Conservation (phyloP, 1,284 basidiomycete species). For the Malassezia sympodialis region DNA sequence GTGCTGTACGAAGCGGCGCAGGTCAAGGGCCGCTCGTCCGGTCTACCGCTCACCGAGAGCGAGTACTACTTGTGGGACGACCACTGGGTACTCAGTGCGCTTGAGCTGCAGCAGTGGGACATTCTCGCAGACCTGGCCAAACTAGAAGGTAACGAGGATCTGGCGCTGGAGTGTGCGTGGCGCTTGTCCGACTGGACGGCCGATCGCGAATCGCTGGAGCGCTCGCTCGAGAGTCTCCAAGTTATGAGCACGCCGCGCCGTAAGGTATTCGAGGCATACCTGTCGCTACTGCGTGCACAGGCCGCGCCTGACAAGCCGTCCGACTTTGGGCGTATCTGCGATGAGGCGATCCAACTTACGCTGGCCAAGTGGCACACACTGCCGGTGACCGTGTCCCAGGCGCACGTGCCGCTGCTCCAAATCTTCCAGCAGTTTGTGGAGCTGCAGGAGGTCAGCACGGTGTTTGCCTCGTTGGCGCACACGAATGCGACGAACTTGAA, state of each 20-base stretch:
- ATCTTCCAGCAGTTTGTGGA: conserved; percentile 99
- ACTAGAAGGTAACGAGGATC: conserved; percentile 79
- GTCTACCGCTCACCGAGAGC: conserved; percentile 81
- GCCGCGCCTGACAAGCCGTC: conserved; percentile 32
- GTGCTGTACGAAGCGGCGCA: conserved; percentile 84
- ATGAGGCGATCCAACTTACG: conserved; percentile 93
- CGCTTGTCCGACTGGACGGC: conserved; percentile 76
- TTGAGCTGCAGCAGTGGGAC: conserved; percentile 97
- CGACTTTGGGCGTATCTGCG: conserved; percentile 57
- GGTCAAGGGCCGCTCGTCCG: conserved; percentile 68
- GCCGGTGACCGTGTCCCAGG: conserved; percentile 72
- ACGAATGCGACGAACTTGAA: conserved; percentile 86
- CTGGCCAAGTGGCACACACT: conserved; percentile 91
- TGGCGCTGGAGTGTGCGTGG: conserved; percentile 93
- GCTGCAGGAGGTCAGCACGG: conserved; percentile 68
- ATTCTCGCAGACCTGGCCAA: conserved; percentile 67
- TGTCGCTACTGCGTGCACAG: conserved; percentile 62
- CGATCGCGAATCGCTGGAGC: conserved; percentile 69
- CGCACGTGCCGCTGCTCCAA: conserved; percentile 87
- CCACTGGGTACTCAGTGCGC: conserved; percentile 91
- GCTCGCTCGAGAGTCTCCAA: conserved; percentile 69
- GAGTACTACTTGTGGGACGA: conserved; percentile 99
- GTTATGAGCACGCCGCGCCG: conserved; percentile 84
- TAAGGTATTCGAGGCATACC: conserved; percentile 89
- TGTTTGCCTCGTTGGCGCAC: conserved; percentile 77